Conservation (phyloP, 768 basidiomycete species). For the Collybiopsis confluens region DNA sequence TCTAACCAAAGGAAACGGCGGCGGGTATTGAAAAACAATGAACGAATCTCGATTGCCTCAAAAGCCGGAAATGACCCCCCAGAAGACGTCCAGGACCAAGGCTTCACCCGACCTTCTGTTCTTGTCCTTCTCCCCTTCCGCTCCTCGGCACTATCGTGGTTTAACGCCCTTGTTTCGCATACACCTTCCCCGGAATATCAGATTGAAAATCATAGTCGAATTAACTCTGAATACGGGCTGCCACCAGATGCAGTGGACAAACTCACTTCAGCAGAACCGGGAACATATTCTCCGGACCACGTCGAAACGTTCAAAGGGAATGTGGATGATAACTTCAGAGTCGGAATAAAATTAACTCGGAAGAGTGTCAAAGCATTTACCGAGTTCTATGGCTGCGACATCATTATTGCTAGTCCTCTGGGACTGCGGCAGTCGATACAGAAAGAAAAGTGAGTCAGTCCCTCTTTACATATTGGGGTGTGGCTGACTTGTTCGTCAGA, state of each 20-base stretch:
- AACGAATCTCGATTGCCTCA: conserved; percentile 71
- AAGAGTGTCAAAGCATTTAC: conserved; percentile 91
- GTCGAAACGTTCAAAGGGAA: conserved; percentile 96
- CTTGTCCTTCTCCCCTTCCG: conserved; percentile 93
- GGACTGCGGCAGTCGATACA: conserved; percentile 89
- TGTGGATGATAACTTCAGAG: conserved; percentile 89
- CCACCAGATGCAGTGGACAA: conserved; percentile 81
- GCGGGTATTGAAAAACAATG: conserved; percentile 89
- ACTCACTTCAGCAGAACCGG: conserved; percentile 65
- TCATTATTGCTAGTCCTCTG: conserved; percentile 91
- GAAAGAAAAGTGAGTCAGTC: conserved; percentile 76
- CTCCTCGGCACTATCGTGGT: conserved; percentile 79
- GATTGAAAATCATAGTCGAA: conserved; percentile 84
- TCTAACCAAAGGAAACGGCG: conserved; percentile 72
- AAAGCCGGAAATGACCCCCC: conserved; percentile 55
- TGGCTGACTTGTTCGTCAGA: conserved; percentile 30
- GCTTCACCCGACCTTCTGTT: conserved; percentile 93
- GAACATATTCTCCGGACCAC: conserved; percentile 83
- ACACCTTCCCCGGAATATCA: conserved; percentile 70
- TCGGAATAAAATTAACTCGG: conserved; percentile 89
- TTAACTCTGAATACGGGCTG: conserved; percentile 76
- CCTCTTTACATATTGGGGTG: neutral
- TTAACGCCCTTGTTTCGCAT: conserved; percentile 73
- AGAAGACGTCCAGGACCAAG: conserved; percentile 89
- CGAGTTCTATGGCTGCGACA: conserved; percentile 86